Conservation (phyloP, 163 green algal species). For the Scenedesmus sp. region DNA sequence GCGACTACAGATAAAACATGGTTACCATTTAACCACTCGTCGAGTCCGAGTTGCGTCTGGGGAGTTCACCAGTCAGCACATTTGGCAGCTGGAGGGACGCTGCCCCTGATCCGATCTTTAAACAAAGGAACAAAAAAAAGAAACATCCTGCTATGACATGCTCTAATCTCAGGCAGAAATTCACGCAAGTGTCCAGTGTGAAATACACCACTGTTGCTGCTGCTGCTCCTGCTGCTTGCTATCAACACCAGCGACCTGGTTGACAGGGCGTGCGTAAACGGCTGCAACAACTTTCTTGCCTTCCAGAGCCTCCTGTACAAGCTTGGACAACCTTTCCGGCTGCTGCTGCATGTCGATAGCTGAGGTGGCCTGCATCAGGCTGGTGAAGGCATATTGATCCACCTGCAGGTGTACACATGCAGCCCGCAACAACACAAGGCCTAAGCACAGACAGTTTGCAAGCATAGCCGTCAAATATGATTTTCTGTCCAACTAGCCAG, state of each 20-base stretch:
- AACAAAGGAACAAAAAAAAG: too few relatives aligned
- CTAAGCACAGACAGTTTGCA: too few relatives aligned
- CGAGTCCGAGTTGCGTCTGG: not conserved
- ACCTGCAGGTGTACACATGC: not conserved
- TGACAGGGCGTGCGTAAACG: not conserved
- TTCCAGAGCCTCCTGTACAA: not conserved
- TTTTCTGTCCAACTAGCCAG: too few relatives aligned
- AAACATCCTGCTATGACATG: too few relatives aligned
- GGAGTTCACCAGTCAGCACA: not conserved
- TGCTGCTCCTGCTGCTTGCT: not conserved
- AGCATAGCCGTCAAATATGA: too few relatives aligned
- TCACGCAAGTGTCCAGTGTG: not conserved
- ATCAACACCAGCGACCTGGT: not conserved
- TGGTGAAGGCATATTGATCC: not conserved
- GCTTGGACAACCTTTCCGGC: not conserved
- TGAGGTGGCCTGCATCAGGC: slow-evolving; percentile 1
- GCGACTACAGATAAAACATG: too few relatives aligned
- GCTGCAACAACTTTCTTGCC: not conserved
- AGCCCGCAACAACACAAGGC: not conserved
- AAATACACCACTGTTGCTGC: slow-evolving; percentile 5
- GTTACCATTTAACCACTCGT: not conserved
- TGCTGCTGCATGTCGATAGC: not conserved
- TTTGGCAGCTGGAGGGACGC: too few relatives aligned
- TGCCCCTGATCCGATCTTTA: too few relatives aligned
- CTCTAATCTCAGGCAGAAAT: too few relatives aligned